These are phyloP conservation scores for Leishmania tarentolae DNA, from an alignment of 208 protist species.

Conservation along the genomic window DNA sequence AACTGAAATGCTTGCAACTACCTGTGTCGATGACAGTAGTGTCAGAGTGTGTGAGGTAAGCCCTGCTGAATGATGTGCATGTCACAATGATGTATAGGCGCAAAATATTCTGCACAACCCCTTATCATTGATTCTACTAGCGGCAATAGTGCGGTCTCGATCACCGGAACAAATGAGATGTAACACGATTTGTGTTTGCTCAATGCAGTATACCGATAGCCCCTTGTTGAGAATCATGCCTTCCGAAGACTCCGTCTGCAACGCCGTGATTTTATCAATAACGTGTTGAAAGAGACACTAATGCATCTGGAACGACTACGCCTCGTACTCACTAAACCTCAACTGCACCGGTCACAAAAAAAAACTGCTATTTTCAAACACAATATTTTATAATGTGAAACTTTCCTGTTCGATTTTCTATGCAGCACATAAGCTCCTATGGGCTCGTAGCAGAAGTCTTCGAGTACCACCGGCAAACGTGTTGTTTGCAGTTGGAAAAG, in stretches of 20 bases:
- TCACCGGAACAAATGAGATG: slow-evolving; percentile 18
- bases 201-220: slow-evolving; percentile 16
- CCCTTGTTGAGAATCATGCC: slow-evolving; percentile 25
- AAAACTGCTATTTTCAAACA: not conserved
- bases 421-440: not conserved
- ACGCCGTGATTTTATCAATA: not conserved
- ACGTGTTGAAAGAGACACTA: slow-evolving; percentile 18
- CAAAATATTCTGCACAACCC: slow-evolving; percentile 26
- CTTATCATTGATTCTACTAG: slow-evolving; percentile 25
- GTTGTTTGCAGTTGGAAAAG: not conserved
- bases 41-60: slow-evolving; percentile 30
- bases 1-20: slow-evolving; percentile 26
- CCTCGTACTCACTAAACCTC: slow-evolving; percentile 14
- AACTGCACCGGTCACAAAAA: not conserved
- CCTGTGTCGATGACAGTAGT: slow-evolving; percentile 36
- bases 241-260: not conserved
- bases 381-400: too few species aligned
- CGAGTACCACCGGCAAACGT: not conserved
- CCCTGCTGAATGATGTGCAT: slow-evolving; percentile 35
- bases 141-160: slow-evolving; percentile 8
- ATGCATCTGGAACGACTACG: slow-evolving; percentile 16
- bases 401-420: too few species aligned
- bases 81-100: slow-evolving; percentile 40
- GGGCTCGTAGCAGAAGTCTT: not conserved
- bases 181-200: slow-evolving; percentile 32